phyloP scores from a whole-genome alignment of 2,329 filamentous ascomycete species.

The Berkeleyomyces basicola region DNA sequence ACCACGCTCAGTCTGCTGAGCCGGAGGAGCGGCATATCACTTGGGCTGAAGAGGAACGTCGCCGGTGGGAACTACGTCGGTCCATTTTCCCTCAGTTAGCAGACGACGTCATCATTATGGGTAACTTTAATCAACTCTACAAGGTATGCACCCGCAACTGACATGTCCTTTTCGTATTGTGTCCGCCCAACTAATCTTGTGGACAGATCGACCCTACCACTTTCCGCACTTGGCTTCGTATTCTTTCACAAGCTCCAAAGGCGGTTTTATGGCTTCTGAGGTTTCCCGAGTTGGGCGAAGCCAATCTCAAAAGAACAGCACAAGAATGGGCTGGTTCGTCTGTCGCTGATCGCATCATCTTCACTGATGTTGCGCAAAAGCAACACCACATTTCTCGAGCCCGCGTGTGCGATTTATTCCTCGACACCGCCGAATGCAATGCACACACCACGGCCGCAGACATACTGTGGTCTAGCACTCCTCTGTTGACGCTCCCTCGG shows the following conservation, averaged over 20 bases:
- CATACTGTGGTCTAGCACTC: conserved; percentile 90
- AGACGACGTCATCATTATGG: conserved; percentile 77
- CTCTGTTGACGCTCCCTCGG: conserved; percentile 72
- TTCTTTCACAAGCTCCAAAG: conserved; percentile 69
- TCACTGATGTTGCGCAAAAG: conserved; percentile 94
- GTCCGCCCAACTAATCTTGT: conserved; percentile 9
- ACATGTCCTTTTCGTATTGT: background rate
- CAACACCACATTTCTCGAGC: conserved; percentile 85
- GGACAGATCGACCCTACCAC: conserved; percentile 85
- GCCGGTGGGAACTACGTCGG: conserved; percentile 84
- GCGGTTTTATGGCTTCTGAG: conserved; percentile 90
- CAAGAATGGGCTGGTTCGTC: conserved; percentile 67
- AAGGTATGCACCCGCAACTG: conserved; percentile 46
- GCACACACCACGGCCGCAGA: conserved; percentile 95
- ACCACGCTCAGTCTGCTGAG: conserved; percentile 83
- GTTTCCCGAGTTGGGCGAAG: conserved; percentile 85
- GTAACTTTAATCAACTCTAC: conserved; percentile 97
- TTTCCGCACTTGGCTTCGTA: conserved; percentile 88
- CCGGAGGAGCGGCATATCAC: conserved; percentile 46
- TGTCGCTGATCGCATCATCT: conserved; percentile 74
- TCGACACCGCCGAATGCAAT: conserved; percentile 96
- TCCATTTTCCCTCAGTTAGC: conserved; percentile 70
- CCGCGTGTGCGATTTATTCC: conserved; percentile 80
- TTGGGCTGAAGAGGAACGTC: conserved; percentile 70
- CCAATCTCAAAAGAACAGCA: conserved; percentile 67